Evolutionary conservation across 176 grass and related monocot species (phyloP).

Genomic region (Luzula sylvatica): DNA sequence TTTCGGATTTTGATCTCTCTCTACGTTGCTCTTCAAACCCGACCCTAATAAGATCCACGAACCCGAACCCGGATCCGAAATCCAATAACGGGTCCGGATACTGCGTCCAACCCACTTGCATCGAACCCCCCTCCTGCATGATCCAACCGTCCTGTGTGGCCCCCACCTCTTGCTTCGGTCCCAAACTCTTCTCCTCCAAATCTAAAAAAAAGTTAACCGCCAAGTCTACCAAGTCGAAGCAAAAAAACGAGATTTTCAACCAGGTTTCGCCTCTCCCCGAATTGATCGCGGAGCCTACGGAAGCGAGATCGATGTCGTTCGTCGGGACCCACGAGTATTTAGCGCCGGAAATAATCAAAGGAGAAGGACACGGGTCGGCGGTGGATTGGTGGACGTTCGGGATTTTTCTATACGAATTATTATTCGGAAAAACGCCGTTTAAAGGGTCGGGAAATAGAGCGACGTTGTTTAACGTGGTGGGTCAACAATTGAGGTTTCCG

Average conservation of each 20-base stretch:
- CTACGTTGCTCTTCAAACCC: slow-evolving; percentile 56
- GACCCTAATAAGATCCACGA: slow-evolving; percentile 56
- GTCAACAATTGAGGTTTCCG: slow-evolving; percentile 54
- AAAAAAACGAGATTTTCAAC: slow-evolving; percentile 42
- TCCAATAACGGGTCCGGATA: slow-evolving; percentile 63
- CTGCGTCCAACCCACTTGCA: slow-evolving; percentile 76
- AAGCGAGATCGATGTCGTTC: slow-evolving; percentile 87
- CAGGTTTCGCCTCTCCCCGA: slow-evolving; percentile 65
- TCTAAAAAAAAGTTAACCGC: slow-evolving; percentile 30
- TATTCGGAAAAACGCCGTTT: slow-evolving; percentile 69
- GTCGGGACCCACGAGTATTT: slow-evolving; percentile 93
- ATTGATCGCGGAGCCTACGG: slow-evolving; percentile 76
- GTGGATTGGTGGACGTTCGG: slow-evolving; percentile 85
- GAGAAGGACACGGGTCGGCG: slow-evolving; percentile 66
- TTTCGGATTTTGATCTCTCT: slow-evolving; percentile 81
- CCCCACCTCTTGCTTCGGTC: slow-evolving; percentile 76
- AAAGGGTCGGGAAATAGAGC: slow-evolving; percentile 75
- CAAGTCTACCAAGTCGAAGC: slow-evolving; percentile 29
- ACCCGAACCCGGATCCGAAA: slow-evolving; percentile 43
- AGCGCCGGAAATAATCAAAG: slow-evolving; percentile 84
- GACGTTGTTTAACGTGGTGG: slow-evolving; percentile 71
- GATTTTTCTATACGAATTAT: slow-evolving; percentile 69
- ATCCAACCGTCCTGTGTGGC: slow-evolving; percentile 72
- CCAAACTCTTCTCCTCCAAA: slow-evolving; percentile 63
- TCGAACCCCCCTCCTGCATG: slow-evolving; percentile 68